Evolutionary conservation across 257 asterid species (phyloP).

Genomic region (Sherardia arvensis): DNA sequence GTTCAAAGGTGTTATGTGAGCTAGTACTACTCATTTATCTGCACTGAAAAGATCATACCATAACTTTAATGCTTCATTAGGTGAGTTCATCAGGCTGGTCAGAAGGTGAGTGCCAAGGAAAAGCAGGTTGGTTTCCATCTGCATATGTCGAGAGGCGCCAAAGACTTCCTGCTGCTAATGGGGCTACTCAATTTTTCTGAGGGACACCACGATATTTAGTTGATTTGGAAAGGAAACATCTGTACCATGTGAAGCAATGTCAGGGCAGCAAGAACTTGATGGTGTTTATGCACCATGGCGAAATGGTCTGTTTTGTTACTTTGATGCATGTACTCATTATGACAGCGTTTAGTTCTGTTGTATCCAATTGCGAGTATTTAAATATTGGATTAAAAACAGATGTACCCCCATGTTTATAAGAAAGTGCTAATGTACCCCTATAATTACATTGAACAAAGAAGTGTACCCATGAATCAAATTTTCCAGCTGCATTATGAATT

Average conservation of each 20-base stretch:
- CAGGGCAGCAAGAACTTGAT: neutral
- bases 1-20: neutral
- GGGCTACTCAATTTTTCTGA: constrained; percentile 58
- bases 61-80: constrained; percentile 27
- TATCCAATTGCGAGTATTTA: too few relatives aligned
- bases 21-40: neutral
- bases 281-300: neutral
- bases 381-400: too few relatives aligned
- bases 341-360: too few relatives aligned
- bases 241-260: neutral
- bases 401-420: too few relatives aligned
- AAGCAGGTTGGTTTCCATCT: constrained; percentile 94
- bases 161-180: constrained; percentile 52
- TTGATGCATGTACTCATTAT: too few relatives aligned
- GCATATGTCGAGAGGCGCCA: constrained; percentile 75
- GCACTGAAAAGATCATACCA: neutral
- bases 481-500: too few relatives aligned
- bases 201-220: neutral
- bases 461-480: too few relatives aligned
- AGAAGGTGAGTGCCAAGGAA: constrained; percentile 93
- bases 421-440: too few relatives aligned
- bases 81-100: constrained; percentile 92
- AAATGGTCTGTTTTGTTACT: too few relatives aligned
- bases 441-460: too few relatives aligned
- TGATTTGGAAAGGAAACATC: neutral